These are phyloP conservation scores for Malassezia japonica DNA, from an alignment of 1,284 basidiomycete species.

Conservation along the genomic window DNA sequence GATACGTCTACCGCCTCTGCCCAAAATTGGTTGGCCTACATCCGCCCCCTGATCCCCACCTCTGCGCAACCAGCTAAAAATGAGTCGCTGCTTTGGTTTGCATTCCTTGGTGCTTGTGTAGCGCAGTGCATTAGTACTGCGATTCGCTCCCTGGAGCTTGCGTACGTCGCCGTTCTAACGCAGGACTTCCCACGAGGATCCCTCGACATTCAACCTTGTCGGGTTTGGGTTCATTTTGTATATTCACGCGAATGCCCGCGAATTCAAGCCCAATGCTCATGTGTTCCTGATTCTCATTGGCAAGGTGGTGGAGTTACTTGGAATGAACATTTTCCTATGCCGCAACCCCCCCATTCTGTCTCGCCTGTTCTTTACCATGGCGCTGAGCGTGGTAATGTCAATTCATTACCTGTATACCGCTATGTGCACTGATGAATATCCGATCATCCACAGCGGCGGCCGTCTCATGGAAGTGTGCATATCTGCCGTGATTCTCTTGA, in stretches of 20 bases:
- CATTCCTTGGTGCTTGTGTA: conserved; percentile 11
- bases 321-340: conserved; percentile 16
- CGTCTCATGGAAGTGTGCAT: conserved; percentile 30
- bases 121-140: conserved; percentile 8
- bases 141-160: conserved; percentile 8
- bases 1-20: conserved; percentile 21
- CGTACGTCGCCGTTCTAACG: conserved; percentile 1
- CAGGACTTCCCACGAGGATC: conserved; percentile 17
- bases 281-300: conserved; percentile 35
- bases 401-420: conserved; percentile 28
- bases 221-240: conserved; percentile 38
- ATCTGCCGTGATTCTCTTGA: conserved; percentile 27
- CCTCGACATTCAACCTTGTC: conserved; percentile 37
- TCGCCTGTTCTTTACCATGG: conserved; percentile 26
- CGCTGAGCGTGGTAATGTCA: conserved; percentile 24
- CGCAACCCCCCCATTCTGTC: conserved; percentile 18
- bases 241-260: conserved; percentile 28
- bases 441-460: conserved; percentile 31
- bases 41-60: conserved; percentile 15
- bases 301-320: conserved; percentile 30
- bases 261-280: conserved; percentile 29
- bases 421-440: conserved; percentile 21
- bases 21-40: conserved; percentile 21
- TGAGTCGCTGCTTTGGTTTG: conserved; percentile 3
- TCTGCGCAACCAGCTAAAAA: neutral